Base-by-base conservation (phyloP, 2,329 filamentous ascomycete genomes). In the Ophiostoma triangulosporum region DNA sequence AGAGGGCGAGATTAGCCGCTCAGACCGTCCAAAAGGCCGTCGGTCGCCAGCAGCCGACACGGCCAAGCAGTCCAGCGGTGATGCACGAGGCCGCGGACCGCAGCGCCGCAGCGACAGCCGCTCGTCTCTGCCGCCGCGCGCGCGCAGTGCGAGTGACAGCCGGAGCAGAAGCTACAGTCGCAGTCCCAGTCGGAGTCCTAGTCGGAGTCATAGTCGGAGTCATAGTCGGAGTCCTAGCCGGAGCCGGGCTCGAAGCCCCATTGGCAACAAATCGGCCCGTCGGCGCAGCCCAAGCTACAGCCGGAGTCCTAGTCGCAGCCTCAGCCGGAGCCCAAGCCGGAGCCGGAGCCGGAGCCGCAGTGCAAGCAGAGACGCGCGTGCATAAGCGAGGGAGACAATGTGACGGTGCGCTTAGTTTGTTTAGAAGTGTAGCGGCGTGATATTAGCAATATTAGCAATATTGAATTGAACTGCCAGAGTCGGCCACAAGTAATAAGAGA, bases 221-320 rank as follows among this genome's bases (percentile, higher is more conserved):
- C 35, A 8, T 5, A 54, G 53, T n/a, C 53, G 48, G 24, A 54
- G 53, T n/a, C 40, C 12, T 4, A 51, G 53, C n/a, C 29, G 31
- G 4, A 54, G 40, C 20, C 35, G 14, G 11, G 51, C 48, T n/a
- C 53, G 48, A 17, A 54, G 53, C 20, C 40, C 12, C 3, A 51
- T 48, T 31, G n/a, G 33, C 26, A 50, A 43, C 31, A 53, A 48
- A 4, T 38, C 48, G 15, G 38, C 26, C 33, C 46, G 33, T 26
- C 36, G 38, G n/a, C 32, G 38, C 26, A 50, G 35, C 15, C 35
- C 35, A 14, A 48, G 46, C 6, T n/a, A 20, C 22, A 50, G 53
- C 31, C 53, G 32, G 5, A 51, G 53, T 22, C 53, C 31, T 0
- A 40, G 52, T n/a, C 43, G 51, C 22, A 51, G 51, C 20, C 51